Evolutionary conservation across 2,329 filamentous ascomycete genomes (phyloP).

Genomic region (Aspergillus caelatus): DNA sequence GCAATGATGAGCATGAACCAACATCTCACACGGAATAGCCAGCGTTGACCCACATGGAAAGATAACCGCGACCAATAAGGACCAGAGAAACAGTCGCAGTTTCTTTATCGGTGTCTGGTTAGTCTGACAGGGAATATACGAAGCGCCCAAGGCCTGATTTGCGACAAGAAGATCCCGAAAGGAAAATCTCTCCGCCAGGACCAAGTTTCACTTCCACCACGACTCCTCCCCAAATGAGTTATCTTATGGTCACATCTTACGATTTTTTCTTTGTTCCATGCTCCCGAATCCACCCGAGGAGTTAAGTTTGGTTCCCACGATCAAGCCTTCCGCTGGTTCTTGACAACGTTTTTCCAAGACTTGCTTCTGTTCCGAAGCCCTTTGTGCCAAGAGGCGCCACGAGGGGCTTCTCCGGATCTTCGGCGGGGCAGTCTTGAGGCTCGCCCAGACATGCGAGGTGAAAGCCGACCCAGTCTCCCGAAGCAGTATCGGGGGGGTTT

Average conservation of each 20-base stretch:
- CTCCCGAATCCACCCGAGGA: background rate
- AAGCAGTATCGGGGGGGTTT: background rate
- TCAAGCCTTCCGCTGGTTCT: background rate
- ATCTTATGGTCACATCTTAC: no score
- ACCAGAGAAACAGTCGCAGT: background rate
- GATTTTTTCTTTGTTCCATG: background rate
- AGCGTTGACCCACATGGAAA: background rate
- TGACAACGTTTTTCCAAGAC: constrained; percentile 2
- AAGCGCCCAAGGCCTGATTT: background rate
- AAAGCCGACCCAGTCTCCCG: background rate
- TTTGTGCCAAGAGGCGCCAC: background rate
- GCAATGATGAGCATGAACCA: background rate
- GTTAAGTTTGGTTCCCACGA: background rate
- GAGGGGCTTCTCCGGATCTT: background rate
- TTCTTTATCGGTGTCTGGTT: background rate
- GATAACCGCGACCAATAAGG: background rate
- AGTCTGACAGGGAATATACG: background rate
- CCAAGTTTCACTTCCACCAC: background rate
- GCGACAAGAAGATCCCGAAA: background rate
- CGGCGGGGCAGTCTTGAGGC: background rate
- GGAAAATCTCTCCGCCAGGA: background rate
- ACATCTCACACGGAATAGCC: background rate
- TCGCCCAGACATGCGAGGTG: background rate
- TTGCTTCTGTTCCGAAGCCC: background rate
- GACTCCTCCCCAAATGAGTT: no score